Percentiles rank a stretch among this genome's conserved stretches.
Evolutionary conservation across 1,284 basidiomycete species (phyloP).

Genomic region (Ustilago tritici): DNA sequence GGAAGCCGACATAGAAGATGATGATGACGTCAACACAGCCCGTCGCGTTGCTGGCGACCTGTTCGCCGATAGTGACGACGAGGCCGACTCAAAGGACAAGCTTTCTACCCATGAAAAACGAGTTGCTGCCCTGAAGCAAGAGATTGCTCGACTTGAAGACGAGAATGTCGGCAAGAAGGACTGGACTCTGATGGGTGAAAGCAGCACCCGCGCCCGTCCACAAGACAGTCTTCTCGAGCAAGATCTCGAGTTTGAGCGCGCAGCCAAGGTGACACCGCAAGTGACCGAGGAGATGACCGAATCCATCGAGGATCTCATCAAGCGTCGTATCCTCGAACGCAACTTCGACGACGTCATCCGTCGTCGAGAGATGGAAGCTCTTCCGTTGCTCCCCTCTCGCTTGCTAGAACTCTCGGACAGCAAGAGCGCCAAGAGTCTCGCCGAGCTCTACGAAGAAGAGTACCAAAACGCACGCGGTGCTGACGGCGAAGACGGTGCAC

Average conservation of each 20-base stretch:
- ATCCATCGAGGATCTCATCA: constrained; percentile 89
- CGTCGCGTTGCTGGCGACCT: constrained; percentile 73
- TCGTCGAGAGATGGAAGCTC: constrained; percentile 79
- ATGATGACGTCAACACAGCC: constrained; percentile 70
- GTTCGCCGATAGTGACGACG: constrained; percentile 73
- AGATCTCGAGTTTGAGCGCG: constrained; percentile 92
- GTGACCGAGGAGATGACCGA: constrained; percentile 89
- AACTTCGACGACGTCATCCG: constrained; percentile 93
- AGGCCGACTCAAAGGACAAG: constrained; percentile 57
- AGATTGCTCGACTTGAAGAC: constrained; percentile 73
- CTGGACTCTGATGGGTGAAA: constrained; percentile 95
- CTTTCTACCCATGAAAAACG: constrained; percentile 73
- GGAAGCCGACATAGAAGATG: constrained; percentile 38
- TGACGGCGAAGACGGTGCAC: constrained; percentile 70
- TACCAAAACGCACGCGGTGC: constrained; percentile 77
- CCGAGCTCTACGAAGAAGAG: constrained; percentile 96
- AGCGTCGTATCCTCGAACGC: constrained; percentile 84
- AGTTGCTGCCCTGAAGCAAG: constrained; percentile 72
- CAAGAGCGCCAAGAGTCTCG: constrained; percentile 78
- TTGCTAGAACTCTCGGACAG: constrained; percentile 90
- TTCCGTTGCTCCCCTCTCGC: constrained; percentile 84
- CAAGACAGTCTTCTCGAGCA: constrained; percentile 92
- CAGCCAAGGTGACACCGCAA: constrained; percentile 86
- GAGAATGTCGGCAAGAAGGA: constrained; percentile 77
- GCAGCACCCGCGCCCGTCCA: constrained; percentile 82